Evolutionary conservation across 768 basidiomycete genomes (phyloP), one percentile per base, ranked within the genome.

Genomic region (Russula griseocarnosa): DNA sequence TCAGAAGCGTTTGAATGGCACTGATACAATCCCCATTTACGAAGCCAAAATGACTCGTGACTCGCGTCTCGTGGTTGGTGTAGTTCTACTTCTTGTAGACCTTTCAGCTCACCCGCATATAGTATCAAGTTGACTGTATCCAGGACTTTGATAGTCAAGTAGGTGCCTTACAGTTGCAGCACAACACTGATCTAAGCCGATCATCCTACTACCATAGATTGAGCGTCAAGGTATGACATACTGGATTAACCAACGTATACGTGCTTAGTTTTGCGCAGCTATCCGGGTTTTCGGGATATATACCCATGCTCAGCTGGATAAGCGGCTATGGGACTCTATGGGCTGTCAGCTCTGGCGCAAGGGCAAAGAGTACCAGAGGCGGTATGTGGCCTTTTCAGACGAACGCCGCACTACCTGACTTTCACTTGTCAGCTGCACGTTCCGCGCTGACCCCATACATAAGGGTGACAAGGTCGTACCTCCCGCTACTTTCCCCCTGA

Each of bases 21-120:
- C 71, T 0, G 73, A 76, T 14, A 71, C 80, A 0, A 72, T 88
- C 3, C 85, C 87, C 0, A 79, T 89, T 11, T 88, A 79, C 58
- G 86, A 88, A 69, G 88, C 88, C 0, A 88, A 86, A 70, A 83
- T 88, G 69, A 80, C 76, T 52, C 75, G 81, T 5, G 64, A 67
- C 55, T 61, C 64, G 13, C 66, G 66, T n/a, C 64, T 67, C 6
- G 64, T 67, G 24, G 66, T 67, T 20, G 20, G 64, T 58, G 26
- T 28, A 28, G 22, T 22, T 2, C 13, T 14, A 13, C 22, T 16
- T 61, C n/a, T 16, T 38, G 8, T 9, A 42, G n/a, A 26, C 13
- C 20, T 26, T 16, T 16, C 0, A 40, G 20, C 56, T 66, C 30
- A 70, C 32, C 16, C n/a, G n/a, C 10, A 2, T 58, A 11, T 61